Base-by-base conservation (phyloP, 2,329 filamentous ascomycete species). In the Chrysoporthe austroafricana region DNA sequence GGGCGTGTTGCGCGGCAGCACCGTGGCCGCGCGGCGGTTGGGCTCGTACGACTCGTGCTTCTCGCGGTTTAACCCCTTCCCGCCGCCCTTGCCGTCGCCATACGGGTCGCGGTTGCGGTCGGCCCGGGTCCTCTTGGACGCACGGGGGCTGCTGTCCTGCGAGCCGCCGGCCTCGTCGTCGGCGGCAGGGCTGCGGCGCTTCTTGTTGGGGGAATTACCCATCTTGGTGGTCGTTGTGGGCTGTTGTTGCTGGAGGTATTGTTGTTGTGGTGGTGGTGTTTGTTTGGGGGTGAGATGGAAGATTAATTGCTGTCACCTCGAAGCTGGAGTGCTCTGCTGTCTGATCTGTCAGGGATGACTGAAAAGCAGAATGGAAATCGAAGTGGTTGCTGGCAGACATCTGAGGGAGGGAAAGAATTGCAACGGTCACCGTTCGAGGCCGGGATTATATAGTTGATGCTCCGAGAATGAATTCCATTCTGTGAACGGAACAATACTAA, bases 1-100 rank as follows among this genome's bases (percentile, higher is more conserved):
- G 11, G 62, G 56, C 7, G 66, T 65, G 26, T 21, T 50, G 36
- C 16, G 11, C 2, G 62, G 66, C 26, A 57, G 64, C 56, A 39
- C 36, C 2, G 62, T 36, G 32, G 63, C 36, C 2, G 62, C 62
- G 16, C 42, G 4, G 11, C 57, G 36, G 57, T 60, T 60, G 21
- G 13, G 7, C 36, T 43, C 39, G 36, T 60, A 60, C n/a, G 6
- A 11, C 18, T 11, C 3, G 56, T 58, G 56, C 56, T 58, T 58
- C 2, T 42, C 34, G 11, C 56, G 56, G 11, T 16, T 5, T 3
- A 11, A 11, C 11, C 11, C 11, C 50, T 14, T 8, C 14, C 50
- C 13, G 50, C 26, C 26, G 13, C 50, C 21, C 50, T 54, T 54
- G 26, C 50, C 50, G 50, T 54, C 50, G 50, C 50, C 50, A 5